Conservation (phyloP, 2,329 filamentous ascomycete genomes). For the Diplodia corticola region DNA sequence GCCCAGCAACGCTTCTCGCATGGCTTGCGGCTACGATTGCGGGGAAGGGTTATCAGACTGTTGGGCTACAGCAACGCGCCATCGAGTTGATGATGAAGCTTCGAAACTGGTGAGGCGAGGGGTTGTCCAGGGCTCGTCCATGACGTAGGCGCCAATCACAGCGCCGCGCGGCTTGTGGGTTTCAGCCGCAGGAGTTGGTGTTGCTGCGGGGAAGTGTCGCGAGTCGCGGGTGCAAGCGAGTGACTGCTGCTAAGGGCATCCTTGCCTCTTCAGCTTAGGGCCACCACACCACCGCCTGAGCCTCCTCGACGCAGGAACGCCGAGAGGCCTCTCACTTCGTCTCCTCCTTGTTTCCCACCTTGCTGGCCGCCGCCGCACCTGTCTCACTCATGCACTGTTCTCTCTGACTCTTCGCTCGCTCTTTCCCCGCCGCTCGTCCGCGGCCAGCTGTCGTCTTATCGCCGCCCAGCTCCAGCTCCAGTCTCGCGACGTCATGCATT, state of each 20-base stretch:
- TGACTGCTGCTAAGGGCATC: neutral
- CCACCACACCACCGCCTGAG: neutral
- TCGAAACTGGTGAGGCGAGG: neutral
- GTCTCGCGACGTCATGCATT: slow-evolving; percentile 9
- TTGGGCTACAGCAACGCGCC: neutral
- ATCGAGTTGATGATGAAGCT: neutral
- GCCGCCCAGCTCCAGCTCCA: neutral
- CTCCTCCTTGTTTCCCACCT: neutral
- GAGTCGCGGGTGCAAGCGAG: slow-evolving; percentile 15
- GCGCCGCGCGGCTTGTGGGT: neutral
- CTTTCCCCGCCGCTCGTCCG: neutral
- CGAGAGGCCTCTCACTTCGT: neutral
- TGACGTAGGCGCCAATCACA: neutral
- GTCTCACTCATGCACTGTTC: neutral
- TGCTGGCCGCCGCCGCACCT: neutral
- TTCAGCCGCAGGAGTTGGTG: neutral
- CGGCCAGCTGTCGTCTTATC: slow-evolving; percentile 4
- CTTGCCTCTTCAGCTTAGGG: slow-evolving; percentile 5
- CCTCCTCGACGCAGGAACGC: slow-evolving; percentile 19
- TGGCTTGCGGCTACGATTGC: neutral
- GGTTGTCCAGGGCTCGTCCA: neutral
- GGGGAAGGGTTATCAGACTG: neutral
- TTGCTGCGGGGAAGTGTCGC: slow-evolving; percentile 1
- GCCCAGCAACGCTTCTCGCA: neutral
- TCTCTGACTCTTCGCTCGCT: neutral